Conservation (phyloP, 192 early-diverging fungal species). For the Coemansia sp. region DNA sequence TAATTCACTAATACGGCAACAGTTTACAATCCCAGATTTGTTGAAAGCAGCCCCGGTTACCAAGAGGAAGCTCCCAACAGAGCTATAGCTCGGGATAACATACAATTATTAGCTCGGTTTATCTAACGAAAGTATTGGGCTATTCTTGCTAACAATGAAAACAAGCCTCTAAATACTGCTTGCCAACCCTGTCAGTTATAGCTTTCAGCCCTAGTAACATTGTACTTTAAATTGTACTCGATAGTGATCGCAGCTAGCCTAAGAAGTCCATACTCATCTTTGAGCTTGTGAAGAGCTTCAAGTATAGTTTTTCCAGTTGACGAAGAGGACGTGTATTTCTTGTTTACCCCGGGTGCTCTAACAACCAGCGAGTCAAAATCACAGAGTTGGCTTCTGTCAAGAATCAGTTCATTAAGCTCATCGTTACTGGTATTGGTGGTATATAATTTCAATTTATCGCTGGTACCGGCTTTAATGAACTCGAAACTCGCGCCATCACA, state of each 20-base stretch:
- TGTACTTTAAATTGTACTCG: background rate
- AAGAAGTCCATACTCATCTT: background rate
- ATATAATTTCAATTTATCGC: background rate
- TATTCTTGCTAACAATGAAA: no score
- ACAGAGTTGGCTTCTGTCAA: background rate
- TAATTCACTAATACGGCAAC: no score
- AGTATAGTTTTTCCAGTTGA: background rate
- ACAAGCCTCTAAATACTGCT: background rate
- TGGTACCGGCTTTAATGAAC: background rate
- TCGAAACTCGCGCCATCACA: background rate
- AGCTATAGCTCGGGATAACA: no score
- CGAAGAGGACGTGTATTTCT: background rate
- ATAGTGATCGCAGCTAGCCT: background rate
- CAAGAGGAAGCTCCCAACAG: no score
- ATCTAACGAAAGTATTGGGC: no score
- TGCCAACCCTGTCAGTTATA: background rate
- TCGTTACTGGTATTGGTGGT: background rate
- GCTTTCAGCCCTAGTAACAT: background rate
- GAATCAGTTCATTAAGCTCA: background rate
- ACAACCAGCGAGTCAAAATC: background rate
- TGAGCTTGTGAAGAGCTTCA: background rate
- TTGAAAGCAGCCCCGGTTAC: no score
- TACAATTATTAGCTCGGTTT: no score
- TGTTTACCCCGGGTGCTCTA: background rate
- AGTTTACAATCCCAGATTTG: no score